These are phyloP conservation scores for Septoria petroselini DNA, from an alignment of 2,329 filamentous ascomycete genomes.

Conservation along the genomic window DNA sequence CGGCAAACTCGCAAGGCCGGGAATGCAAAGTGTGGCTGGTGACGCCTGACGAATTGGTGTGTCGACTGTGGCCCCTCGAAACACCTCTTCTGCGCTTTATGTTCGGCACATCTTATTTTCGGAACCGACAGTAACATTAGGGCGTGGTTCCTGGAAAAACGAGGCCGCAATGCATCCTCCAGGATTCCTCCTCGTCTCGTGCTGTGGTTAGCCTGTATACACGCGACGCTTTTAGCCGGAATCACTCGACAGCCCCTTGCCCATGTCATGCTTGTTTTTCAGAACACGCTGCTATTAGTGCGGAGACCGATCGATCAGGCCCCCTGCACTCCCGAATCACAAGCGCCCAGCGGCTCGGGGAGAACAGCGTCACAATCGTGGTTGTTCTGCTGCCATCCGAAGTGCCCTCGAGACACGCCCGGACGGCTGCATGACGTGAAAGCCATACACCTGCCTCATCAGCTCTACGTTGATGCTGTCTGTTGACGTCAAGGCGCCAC, in stretches of 20 bases:
- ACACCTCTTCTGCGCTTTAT: constrained; percentile 1
- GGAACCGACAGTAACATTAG: constrained; percentile 2
- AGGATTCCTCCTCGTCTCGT: not conserved
- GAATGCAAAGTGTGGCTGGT: not conserved
- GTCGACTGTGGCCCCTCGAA: not conserved
- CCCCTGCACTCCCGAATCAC: not conserved
- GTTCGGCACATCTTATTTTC: constrained; percentile 7
- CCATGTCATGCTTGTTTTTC: not conserved
- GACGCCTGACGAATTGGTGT: not conserved
- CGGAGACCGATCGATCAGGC: not conserved
- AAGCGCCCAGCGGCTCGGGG: constrained; percentile 1
- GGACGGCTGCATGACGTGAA: not conserved
- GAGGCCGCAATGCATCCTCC: not conserved
- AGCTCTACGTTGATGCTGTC: not conserved
- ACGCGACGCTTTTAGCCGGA: no score
- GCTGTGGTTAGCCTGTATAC: no score
- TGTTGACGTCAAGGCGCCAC: not conserved
- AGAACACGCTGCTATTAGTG: not conserved
- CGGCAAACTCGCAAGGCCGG: not conserved
- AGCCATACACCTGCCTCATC: not conserved
- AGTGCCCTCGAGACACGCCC: constrained; percentile 12
- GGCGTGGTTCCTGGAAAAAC: not conserved
- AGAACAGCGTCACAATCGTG: constrained; percentile 1
- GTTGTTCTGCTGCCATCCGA: constrained; percentile 2
- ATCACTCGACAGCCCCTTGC: not conserved